These are phyloP conservation scores for Friedmanniomyces simplex DNA, from an alignment of 495 filamentous ascomycete species.

Conservation along the genomic window DNA sequence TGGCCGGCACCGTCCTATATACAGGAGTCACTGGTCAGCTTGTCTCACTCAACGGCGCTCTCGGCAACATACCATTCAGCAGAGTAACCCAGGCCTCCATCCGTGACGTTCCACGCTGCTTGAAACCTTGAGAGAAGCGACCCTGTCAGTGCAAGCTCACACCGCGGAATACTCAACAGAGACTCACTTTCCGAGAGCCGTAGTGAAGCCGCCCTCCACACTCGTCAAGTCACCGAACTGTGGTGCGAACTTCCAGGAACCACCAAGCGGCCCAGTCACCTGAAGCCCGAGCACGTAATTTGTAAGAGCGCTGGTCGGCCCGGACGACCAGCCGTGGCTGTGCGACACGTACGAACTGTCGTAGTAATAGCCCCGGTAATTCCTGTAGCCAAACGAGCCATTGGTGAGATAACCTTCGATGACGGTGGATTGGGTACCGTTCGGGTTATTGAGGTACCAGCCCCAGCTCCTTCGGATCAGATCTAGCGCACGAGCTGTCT, in stretches of 20 bases:
- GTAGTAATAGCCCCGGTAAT: constrained; percentile 17
- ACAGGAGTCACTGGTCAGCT: not conserved
- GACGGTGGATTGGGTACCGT: constrained; percentile 26
- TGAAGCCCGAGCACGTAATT: constrained; percentile 25
- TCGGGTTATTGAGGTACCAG: constrained; percentile 34
- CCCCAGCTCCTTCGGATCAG: constrained; percentile 27
- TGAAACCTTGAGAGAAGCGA: constrained; percentile 4
- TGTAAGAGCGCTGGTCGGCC: constrained; percentile 26
- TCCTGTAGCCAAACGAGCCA: constrained; percentile 27
- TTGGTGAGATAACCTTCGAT: constrained; percentile 30
- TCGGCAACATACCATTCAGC: not conserved
- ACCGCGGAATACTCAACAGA: not conserved
- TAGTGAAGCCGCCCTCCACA: constrained; percentile 28
- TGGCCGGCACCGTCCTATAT: constrained; percentile 4
- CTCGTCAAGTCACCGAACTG: constrained; percentile 26
- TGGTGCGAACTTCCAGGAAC: constrained; percentile 24
- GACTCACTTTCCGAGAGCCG: constrained; percentile 15
- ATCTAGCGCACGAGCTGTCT: constrained; percentile 25
- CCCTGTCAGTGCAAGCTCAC: not conserved
- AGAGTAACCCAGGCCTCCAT: constrained; percentile 6
- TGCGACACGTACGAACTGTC: constrained; percentile 26
- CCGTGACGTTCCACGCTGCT: constrained; percentile 14
- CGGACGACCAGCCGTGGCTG: constrained; percentile 30
- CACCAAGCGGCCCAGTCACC: constrained; percentile 16
- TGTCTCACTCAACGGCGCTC: not conserved